Conservation (phyloP, 225 moss, liverwort and hornwort species). For the Pseudoscleropodium purum region DNA sequence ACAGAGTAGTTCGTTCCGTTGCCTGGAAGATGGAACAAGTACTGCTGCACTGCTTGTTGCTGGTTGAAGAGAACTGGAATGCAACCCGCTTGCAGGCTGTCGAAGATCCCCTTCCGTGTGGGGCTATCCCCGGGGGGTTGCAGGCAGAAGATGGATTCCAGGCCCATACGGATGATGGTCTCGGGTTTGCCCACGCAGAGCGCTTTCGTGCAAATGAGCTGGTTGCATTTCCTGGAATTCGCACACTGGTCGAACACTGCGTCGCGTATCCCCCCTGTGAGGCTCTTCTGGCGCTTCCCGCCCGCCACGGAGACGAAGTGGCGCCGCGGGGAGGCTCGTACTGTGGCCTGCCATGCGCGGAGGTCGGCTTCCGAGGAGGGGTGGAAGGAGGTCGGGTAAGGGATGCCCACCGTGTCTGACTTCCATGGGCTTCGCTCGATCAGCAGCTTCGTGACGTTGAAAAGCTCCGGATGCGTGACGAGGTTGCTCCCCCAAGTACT, state of each 20-base stretch:
- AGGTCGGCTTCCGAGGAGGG: conserved; percentile 49
- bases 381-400: conserved; percentile 94
- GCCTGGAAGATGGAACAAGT: conserved; percentile 58
- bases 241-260: conserved; percentile 55
- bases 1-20: conserved; percentile 54
- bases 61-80: conserved; percentile 74
- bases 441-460: conserved; percentile 59
- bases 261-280: conserved; percentile 31
- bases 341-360: conserved; percentile 44
- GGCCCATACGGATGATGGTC: conserved; percentile 24
- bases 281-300: conserved; percentile 18
- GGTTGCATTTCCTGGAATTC: conserved; percentile 25
- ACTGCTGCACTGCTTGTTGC: conserved; percentile 48
- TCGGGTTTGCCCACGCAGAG: conserved; percentile 51
- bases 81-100: conserved; percentile 64
- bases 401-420: conserved; percentile 33
- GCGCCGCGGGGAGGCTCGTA: conserved; percentile 17
- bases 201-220: conserved; percentile 21
- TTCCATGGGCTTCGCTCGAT: conserved; percentile 53
- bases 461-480: conserved; percentile 24
- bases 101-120: conserved; percentile 77
- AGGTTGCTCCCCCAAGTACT: conserved; percentile 55
- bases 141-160: conserved; percentile 69
- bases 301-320: conserved; percentile 48
- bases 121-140: conserved; percentile 86